These are phyloP conservation scores for Brassica carinata DNA, from an alignment of 345 rosid genomes.

Conservation along the genomic window DNA sequence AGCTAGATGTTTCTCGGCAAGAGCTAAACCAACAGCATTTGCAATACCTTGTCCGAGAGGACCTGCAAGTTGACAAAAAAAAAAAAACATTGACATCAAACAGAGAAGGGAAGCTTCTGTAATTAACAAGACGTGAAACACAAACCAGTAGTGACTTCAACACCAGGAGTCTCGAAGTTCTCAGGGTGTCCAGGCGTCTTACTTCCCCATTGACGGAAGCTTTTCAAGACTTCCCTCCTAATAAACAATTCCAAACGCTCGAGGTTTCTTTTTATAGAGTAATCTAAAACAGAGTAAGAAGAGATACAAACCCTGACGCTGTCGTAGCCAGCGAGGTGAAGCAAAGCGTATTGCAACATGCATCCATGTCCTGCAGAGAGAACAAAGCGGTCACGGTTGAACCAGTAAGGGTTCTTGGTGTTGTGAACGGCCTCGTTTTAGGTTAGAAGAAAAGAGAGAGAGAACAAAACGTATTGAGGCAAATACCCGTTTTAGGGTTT, in stretches of 20 bases:
- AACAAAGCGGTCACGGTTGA: conserved; percentile 93
- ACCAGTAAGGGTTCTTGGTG: conserved; percentile 84
- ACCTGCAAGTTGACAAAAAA: conserved; percentile 42
- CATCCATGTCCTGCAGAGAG: conserved; percentile 98
- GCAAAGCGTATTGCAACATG: conserved; percentile 89
- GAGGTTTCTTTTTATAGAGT: not conserved
- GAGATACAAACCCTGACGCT: conserved; percentile 60
- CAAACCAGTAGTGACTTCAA: conserved; percentile 88
- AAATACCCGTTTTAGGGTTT: too few relatives aligned
- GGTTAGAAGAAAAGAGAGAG: too few relatives aligned
- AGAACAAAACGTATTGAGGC: too few relatives aligned
- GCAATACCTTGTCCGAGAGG: conserved; percentile 94
- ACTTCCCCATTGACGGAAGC: conserved; percentile 88
- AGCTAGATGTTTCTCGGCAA: conserved; percentile 89
- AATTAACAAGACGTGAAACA: not conserved
- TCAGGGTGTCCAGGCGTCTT: conserved; percentile 87
- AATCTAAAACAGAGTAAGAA: conserved; percentile 14
- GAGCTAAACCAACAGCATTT: conserved; percentile 94
- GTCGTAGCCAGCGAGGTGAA: conserved; percentile 97
- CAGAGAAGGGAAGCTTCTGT: not conserved
- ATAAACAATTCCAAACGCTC: conserved; percentile 13
- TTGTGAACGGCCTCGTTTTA: too few relatives aligned
- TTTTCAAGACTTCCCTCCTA: conserved; percentile 80
- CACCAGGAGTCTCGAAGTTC: conserved; percentile 87
- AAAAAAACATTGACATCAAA: not conserved